These are phyloP conservation scores for Zalaria obscura DNA, from an alignment of 2,329 filamentous ascomycete species.

Conservation along the genomic window DNA sequence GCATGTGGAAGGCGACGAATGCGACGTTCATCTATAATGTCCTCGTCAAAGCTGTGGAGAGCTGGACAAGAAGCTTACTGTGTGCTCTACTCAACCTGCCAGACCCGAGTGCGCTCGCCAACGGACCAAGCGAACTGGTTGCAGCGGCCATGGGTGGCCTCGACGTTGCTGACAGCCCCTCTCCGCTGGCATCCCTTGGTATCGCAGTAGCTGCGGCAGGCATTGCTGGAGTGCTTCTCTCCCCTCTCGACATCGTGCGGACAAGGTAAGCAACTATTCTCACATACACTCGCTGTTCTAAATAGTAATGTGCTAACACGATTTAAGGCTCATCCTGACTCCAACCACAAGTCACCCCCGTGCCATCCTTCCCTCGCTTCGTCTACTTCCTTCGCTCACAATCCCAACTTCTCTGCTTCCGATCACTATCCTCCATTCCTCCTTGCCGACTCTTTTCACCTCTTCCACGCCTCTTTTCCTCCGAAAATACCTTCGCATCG, in stretches of 20 bases:
- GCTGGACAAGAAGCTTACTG: slow-evolving; percentile 82
- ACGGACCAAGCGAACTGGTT: slow-evolving; percentile 34
- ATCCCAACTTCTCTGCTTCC: slow-evolving; percentile 54
- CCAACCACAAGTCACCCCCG: slow-evolving; percentile 55
- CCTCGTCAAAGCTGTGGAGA: slow-evolving; percentile 73
- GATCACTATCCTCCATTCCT: slow-evolving; percentile 76
- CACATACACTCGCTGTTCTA: not conserved
- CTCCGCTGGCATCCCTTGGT: slow-evolving; percentile 66
- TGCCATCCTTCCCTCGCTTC: slow-evolving; percentile 64
- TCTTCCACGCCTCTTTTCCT: slow-evolving; percentile 74
- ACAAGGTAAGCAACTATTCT: slow-evolving; percentile 37
- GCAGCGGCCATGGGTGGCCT: slow-evolving; percentile 43
- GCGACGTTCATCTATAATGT: slow-evolving; percentile 84
- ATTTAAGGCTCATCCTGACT: slow-evolving; percentile 63
- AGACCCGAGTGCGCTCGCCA: slow-evolving; percentile 51
- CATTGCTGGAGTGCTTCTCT: slow-evolving; percentile 63
- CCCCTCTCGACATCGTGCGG: slow-evolving; percentile 79
- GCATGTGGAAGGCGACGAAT: slow-evolving; percentile 89
- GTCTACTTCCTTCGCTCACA: slow-evolving; percentile 55
- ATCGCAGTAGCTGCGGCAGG: slow-evolving; percentile 54
- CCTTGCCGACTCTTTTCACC: slow-evolving; percentile 69
- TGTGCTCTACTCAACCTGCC: slow-evolving; percentile 82
- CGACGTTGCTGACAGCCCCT: slow-evolving; percentile 69
- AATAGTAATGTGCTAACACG: slow-evolving; percentile 3
- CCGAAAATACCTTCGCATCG: slow-evolving; percentile 70